Conservation (phyloP, 768 basidiomycete species). For the Dentipellis sp. region DNA sequence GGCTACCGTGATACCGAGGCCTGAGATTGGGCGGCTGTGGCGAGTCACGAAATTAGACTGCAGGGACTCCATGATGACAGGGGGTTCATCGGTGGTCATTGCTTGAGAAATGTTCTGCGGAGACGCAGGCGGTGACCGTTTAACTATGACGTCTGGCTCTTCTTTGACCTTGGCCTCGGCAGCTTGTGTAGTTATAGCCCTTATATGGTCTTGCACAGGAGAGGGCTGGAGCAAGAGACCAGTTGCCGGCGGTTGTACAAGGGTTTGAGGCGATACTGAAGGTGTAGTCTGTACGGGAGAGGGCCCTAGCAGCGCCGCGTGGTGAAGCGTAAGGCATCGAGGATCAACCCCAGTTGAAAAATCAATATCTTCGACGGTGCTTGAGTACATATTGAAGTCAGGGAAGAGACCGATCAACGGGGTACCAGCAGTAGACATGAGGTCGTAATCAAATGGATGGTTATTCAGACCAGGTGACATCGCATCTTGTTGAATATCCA, state of each 20-base stretch:
- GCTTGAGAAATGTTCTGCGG: no score
- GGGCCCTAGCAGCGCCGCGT: background rate
- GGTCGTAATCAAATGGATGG: no score
- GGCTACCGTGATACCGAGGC: background rate
- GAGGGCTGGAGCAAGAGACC: background rate
- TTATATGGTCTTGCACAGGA: background rate
- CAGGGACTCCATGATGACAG: background rate
- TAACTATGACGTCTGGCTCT: background rate
- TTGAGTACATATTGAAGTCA: constrained; percentile 27
- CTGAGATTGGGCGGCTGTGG: background rate
- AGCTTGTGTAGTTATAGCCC: background rate
- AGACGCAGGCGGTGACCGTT: background rate
- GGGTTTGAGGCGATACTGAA: no score
- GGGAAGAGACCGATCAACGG: constrained; percentile 19
- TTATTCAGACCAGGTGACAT: no score
- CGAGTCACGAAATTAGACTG: background rate
- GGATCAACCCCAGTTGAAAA: constrained; percentile 29
- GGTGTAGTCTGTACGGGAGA: no score
- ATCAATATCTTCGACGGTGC: constrained; percentile 10
- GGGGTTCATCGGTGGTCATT: background rate
- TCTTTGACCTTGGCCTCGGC: background rate
- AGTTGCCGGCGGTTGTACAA: no score
- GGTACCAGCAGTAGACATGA: background rate
- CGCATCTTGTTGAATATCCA: no score
- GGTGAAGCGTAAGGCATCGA: constrained; percentile 24